Conservation (phyloP, 139 green algal species). For the Zygnema cylindricum region DNA sequence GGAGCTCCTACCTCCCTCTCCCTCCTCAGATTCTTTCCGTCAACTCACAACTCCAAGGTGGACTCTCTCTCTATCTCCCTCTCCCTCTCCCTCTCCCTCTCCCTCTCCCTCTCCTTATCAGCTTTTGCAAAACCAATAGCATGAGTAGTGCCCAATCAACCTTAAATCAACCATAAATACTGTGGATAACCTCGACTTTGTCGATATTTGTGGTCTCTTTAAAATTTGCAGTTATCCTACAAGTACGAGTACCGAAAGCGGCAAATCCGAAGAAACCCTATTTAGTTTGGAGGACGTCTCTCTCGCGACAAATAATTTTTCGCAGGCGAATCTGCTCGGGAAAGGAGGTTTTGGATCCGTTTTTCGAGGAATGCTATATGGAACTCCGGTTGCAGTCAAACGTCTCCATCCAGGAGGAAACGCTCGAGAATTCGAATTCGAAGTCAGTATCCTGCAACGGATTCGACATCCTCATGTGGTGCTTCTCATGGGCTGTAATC, state of each 20-base stretch:
- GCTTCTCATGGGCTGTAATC: constrained; percentile 67
- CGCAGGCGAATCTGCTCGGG: not conserved
- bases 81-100: no score
- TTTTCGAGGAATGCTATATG: not conserved
- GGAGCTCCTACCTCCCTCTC: no score
- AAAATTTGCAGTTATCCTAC: not conserved
- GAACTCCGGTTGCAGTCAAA: not conserved
- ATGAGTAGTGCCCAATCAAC: no score
- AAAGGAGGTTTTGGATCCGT: constrained; percentile 2
- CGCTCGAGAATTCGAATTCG: not conserved
- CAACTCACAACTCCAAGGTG: no score
- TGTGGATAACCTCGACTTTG: no score
- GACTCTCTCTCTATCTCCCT: no score
- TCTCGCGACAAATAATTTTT: not conserved
- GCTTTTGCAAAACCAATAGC: no score
- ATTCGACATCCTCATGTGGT: constrained; percentile 73
- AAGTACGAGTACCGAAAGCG: not conserved
- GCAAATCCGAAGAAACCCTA: not conserved
- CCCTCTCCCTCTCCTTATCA: no score
- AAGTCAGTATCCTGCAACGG: constrained; percentile 61
- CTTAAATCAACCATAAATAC: no score
- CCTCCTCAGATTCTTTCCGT: no score
- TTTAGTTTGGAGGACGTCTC: not conserved
- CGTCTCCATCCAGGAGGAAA: constrained; percentile 11
- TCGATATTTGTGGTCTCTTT: no score